These are phyloP conservation scores for Aspergillus neotritici DNA, from an alignment of 2,329 filamentous ascomycete species.

Conservation along the genomic window DNA sequence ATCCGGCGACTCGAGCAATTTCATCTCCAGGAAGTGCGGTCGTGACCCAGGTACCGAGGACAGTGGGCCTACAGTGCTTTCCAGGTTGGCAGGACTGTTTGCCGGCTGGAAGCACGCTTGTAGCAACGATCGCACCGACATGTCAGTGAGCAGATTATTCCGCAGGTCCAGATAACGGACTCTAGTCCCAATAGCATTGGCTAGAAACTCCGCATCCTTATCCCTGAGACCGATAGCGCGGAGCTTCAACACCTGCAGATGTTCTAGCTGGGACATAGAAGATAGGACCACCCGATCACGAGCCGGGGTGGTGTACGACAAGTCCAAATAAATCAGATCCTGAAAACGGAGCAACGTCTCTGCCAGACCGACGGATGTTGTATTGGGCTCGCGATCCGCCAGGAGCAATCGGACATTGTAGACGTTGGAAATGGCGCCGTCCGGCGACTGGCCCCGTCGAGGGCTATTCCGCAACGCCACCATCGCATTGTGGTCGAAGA, in stretches of 20 bases:
- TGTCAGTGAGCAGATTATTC: conserved; percentile 54
- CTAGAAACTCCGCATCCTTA: conserved; percentile 47
- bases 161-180: conserved; percentile 54
- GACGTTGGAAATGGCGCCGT: conserved; percentile 12
- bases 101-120: conserved; percentile 44
- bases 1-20: conserved; percentile 24
- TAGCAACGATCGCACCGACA: conserved; percentile 48
- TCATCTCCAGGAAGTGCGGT: conserved; percentile 4
- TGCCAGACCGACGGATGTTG: conserved; percentile 51
- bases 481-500: conserved; percentile 57
- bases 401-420: conserved; percentile 52
- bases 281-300: conserved; percentile 46
- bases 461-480: conserved; percentile 40
- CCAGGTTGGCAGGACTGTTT: conserved; percentile 2
- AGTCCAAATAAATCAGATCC: conserved; percentile 52
- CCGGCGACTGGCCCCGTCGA: conserved; percentile 2
- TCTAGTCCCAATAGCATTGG: conserved; percentile 46
- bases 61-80: conserved; percentile 3
- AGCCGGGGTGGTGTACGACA: conserved; percentile 50
- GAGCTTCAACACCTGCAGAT: conserved; percentile 54
- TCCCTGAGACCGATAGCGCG: conserved; percentile 51
- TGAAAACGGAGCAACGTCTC: conserved; percentile 50
- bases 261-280: conserved; percentile 42
- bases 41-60: background rate
- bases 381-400: conserved; percentile 53